Conservation (phyloP, 225 moss, liverwort and hornwort genomes). For the Straminergon stramineum region DNA sequence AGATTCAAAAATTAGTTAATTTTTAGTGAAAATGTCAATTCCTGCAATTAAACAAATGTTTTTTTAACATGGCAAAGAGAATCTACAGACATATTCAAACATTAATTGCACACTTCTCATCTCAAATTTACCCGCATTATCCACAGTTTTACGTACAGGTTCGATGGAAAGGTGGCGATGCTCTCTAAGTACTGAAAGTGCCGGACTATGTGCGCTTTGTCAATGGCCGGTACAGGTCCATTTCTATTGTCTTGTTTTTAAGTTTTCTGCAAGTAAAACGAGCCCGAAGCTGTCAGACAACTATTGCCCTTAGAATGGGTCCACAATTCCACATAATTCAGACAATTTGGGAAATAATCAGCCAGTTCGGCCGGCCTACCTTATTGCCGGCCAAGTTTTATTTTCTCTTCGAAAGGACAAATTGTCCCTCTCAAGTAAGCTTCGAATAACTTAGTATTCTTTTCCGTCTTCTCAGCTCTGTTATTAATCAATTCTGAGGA, state of each 20-base stretch:
- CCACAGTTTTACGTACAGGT: background rate
- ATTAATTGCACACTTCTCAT: background rate
- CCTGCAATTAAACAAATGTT: background rate
- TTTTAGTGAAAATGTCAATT: background rate
- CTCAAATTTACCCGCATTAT: too few species aligned
- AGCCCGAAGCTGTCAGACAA: background rate
- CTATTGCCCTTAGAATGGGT: background rate
- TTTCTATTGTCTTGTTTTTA: background rate
- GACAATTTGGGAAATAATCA: background rate
- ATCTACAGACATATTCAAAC: background rate
- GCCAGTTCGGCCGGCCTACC: background rate
- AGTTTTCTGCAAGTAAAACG: background rate
- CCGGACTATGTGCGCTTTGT: background rate
- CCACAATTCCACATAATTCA: background rate
- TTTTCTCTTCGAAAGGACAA: background rate
- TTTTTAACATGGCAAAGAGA: background rate
- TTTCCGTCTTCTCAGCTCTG: background rate
- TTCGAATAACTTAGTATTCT: background rate
- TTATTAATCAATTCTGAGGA: background rate
- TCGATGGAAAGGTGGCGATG: background rate
- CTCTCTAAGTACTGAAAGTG: background rate
- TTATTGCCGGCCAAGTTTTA: background rate
- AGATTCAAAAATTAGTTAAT: fast-evolving
- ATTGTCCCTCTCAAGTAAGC: background rate
- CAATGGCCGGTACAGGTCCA: background rate